Evolutionary conservation across 257 asterid species (phyloP).

Genomic region (Solanum lycopersicoides): DNA sequence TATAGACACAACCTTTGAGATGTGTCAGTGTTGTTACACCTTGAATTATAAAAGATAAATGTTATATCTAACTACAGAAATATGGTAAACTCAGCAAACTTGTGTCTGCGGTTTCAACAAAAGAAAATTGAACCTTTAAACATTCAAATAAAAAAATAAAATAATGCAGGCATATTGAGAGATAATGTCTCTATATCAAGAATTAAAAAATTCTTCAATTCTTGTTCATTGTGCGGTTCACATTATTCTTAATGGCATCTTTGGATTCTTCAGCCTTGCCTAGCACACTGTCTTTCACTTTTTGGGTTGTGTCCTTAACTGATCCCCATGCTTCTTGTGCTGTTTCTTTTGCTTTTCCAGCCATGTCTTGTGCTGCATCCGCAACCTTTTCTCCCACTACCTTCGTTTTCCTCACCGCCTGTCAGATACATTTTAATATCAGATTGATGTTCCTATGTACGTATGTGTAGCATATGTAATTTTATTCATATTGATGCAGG

Average conservation of each 20-base stretch:
- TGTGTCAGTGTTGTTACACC: background rate
- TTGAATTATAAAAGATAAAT: background rate
- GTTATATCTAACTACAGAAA: background rate
- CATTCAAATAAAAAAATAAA: background rate
- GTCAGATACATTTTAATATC: background rate
- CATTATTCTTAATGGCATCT: constrained; percentile 19
- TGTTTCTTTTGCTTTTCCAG: constrained; percentile 47
- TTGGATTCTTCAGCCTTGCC: constrained; percentile 50
- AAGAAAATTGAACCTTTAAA: background rate
- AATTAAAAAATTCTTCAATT: background rate
- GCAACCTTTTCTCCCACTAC: constrained; percentile 41
- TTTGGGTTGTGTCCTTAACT: constrained; percentile 39
- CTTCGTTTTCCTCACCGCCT: constrained; percentile 38
- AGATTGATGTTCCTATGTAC: background rate
- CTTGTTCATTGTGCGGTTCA: constrained; percentile 24
- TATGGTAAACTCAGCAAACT: background rate
- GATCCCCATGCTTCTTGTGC: constrained; percentile 55
- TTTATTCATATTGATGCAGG: background rate
- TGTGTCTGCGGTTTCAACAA: background rate
- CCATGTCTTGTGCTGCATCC: constrained; percentile 41
- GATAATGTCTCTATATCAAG: background rate
- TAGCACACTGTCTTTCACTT: constrained; percentile 46
- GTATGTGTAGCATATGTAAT: background rate
- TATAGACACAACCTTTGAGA: background rate
- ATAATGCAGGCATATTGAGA: background rate